phyloP scores from a whole-genome alignment of 768 basidiomycete species.

The Trametopsis cervina region DNA sequence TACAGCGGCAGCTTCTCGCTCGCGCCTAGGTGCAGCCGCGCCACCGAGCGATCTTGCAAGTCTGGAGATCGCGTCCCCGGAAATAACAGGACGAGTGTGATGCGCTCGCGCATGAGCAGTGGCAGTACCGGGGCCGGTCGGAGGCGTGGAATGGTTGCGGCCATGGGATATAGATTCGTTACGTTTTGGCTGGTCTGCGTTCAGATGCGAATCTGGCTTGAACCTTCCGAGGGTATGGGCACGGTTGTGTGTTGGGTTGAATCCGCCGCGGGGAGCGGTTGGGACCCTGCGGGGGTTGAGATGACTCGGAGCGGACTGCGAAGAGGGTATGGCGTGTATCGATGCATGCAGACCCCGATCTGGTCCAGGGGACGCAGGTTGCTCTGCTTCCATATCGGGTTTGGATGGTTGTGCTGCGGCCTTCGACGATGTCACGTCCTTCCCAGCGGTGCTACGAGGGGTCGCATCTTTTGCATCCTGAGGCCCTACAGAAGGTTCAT shows the following conservation, averaged over 20 bases:
- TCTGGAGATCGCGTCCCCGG: constrained; percentile 61
- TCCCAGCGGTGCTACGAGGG: constrained; percentile 3
- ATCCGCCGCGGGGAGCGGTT: constrained; percentile 19
- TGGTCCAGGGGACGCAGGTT: not conserved
- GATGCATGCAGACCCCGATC: constrained; percentile 39
- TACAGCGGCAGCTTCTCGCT: constrained; percentile 14
- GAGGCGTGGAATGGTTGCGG: constrained; percentile 64
- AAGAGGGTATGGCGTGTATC: constrained; percentile 42
- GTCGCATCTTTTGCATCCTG: constrained; percentile 6
- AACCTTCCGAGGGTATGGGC: constrained; percentile 51
- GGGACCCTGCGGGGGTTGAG: constrained; percentile 23
- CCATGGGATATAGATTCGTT: constrained; percentile 29
- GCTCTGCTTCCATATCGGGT: not conserved
- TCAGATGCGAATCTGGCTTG: constrained; percentile 31
- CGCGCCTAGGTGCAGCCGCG: constrained; percentile 9
- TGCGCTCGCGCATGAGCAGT: constrained; percentile 35
- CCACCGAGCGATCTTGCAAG: constrained; percentile 56
- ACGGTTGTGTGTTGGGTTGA: constrained; percentile 39
- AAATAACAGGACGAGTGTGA: constrained; percentile 58
- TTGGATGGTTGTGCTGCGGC: not conserved
- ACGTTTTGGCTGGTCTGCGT: constrained; percentile 37
- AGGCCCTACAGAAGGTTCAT: not conserved
- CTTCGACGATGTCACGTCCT: not conserved
- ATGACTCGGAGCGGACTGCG: constrained; percentile 34
- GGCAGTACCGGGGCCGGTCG: constrained; percentile 30